These are phyloP conservation scores for Inonotus obliquus DNA, from an alignment of 1,284 basidiomycete genomes.

Conservation along the genomic window DNA sequence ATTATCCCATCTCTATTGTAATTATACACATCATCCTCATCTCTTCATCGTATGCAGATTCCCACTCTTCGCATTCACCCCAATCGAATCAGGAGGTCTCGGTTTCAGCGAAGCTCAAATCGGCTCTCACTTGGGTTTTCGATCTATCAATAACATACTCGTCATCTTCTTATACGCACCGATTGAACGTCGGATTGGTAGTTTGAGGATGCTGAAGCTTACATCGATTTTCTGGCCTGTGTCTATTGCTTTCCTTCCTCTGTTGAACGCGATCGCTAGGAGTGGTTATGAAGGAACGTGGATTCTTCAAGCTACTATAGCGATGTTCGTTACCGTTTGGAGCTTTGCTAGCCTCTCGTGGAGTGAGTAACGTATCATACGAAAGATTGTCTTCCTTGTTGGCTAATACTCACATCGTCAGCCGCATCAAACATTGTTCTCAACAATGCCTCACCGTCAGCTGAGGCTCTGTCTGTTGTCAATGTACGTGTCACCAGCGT, in stretches of 20 bases:
- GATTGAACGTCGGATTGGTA: conserved; percentile 19
- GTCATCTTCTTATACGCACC: conserved; percentile 20
- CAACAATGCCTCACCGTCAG: conserved; percentile 22
- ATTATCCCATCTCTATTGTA: neutral
- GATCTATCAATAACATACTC: conserved; percentile 21
- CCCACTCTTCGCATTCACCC: conserved; percentile 25
- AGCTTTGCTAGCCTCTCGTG: conserved; percentile 12
- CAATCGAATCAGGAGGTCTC: conserved; percentile 24
- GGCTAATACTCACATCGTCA: neutral
- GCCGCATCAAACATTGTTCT: conserved; percentile 17
- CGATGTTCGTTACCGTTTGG: conserved; percentile 19
- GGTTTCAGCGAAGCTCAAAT: conserved; percentile 23
- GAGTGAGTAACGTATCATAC: conserved; percentile 11
- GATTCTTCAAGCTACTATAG: conserved; percentile 16
- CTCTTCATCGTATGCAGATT: conserved; percentile 16
- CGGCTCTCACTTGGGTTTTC: conserved; percentile 22
- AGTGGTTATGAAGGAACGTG: conserved; percentile 9
- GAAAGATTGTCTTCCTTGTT: neutral
- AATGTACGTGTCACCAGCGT: conserved; percentile 16
- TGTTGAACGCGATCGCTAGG: conserved; percentile 21
- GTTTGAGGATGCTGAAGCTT: conserved; percentile 19
- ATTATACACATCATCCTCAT: neutral
- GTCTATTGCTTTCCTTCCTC: conserved; percentile 21
- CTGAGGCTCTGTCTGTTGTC: conserved; percentile 20
- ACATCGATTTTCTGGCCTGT: conserved; percentile 20